Evolutionary conservation across 164 flowering plant species (phyloP), one percentile per base, ranked within the genome.

Genomic region (Magnolia officinalis): DNA sequence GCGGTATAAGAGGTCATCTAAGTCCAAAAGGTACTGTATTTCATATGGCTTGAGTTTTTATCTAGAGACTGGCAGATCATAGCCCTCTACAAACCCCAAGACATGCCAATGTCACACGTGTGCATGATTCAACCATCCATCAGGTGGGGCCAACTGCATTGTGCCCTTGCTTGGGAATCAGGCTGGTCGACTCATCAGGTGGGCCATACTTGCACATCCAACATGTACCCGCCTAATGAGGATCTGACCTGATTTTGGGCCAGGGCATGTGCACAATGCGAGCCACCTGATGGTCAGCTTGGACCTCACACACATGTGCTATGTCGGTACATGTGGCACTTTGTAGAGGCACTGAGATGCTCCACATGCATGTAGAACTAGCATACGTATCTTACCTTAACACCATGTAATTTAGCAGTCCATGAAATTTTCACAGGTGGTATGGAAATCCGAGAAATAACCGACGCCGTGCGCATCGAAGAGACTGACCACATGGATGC

Each of bases 11-110:
- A 63, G 88, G 77, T 63, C 81, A 65, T 14, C 72, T 14, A 11
- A 80, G 26, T 78, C 50, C 79, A 67, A 77, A 85, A 85, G 94
- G 94, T 92, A 88, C 20, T 24, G 6, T 58, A 71, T 72, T 55
- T 11, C 61, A 37, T 37, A 55, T 55, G 13, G 13, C 61, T 16
- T 16, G 18, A 55, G 61, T 16, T 55, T 55, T 55, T 55, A 55
- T 55, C 18, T 55, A 11, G 61, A 55, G 61, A 9, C 2, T 55
- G 16, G 4, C 61, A 11, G 18, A 55, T 55, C 18, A 10, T 55
- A 9, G 19, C 18, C 45, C 45, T 37, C 45, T 37, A 37, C 6
- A 37, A 37, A 37, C 6, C 45, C 45, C 45, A 5, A 37, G 45
- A 37, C 45, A 37, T 37, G 45, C 45, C 45, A 37, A 37, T 37